Evolutionary conservation across 306 rosid genomes (phyloP), one percentile per base, ranked within the genome.

Genomic region (Cicer judaicum): DNA sequence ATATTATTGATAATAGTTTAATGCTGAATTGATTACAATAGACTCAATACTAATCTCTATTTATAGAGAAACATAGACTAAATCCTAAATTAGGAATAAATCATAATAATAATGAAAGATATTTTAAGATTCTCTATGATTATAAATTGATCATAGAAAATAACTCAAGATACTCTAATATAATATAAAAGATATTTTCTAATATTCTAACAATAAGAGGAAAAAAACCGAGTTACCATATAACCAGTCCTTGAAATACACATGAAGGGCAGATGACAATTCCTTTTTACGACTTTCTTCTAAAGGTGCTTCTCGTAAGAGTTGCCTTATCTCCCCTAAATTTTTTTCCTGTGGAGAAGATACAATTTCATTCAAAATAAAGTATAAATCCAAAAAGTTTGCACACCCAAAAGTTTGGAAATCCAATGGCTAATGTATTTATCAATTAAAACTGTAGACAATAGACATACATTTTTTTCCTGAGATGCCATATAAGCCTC

Each of bases 241-340:
- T 85, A 95, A 84, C 98, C 99, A 95, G 78, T 95, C 99, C 85
- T 84, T 95, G 84, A 95, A 95, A 85, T 89, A 88, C 65, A 88
- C 88, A 72, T 95, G 99, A 54, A 95, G 93, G 1, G 99, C 99
- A 41, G 89, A 82, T 56, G 98, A 92, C 80, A 95, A 80, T 75
- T 95, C 99, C 24, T 93, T 89, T 77, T 85, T 92, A 38, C 93
- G 94, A 62, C 72, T 90, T 54, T 95, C 99, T 83, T 95, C 98
- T 36, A 95, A 91, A 13, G 98, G 85, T 49, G 93, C 90, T 83
- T 95, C 99, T 57, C 86, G 83, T 83, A 95, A 78, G 68, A 85
- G 83, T 75, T 92, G 91, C 84, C 81, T 86, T 76, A 89, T 80
- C 82, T 92, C 99, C 79, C 65, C 93, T 39, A 95, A 83, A 78